Conservation (phyloP, 2,329 filamentous ascomycete species). For the Aureobasidium musti region DNA sequence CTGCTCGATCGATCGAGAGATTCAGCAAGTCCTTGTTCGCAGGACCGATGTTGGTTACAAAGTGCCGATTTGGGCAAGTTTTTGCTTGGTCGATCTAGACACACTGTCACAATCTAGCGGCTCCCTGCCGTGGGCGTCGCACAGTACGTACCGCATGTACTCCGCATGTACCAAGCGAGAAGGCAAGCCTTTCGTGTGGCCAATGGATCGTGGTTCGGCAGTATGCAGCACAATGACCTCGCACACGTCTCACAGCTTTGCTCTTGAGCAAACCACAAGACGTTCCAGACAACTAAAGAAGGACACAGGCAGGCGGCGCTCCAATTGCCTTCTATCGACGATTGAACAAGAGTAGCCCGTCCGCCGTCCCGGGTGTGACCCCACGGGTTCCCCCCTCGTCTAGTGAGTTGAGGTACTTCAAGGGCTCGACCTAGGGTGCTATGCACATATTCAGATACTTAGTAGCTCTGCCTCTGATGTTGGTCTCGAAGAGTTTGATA, state of each 20-base stretch:
- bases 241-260: neutral
- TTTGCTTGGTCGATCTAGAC: slow-evolving; percentile 1
- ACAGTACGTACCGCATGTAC: slow-evolving; percentile 12
- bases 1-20: neutral
- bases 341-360: slow-evolving; percentile 8
- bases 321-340: neutral
- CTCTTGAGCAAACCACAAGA: neutral
- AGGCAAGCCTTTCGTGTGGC: slow-evolving; percentile 17
- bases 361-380: neutral
- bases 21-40: neutral
- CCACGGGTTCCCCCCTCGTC: slow-evolving; percentile 15
- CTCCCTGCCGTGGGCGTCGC: slow-evolving; percentile 16
- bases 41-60: slow-evolving; percentile 2
- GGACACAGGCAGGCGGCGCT: neutral
- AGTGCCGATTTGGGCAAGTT: slow-evolving; percentile 7
- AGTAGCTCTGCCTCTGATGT: neutral
- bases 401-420: neutral
- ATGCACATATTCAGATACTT: neutral
- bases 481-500: neutral
- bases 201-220: neutral
- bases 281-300: neutral
- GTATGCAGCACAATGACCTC: slow-evolving; percentile 22
- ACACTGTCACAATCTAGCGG: slow-evolving; percentile 9
- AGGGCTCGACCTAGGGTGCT: neutral
- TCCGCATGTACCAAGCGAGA: slow-evolving; percentile 7